phyloP scores from a whole-genome alignment of 257 asterid genomes.

The Przewalskia tangutica region DNA sequence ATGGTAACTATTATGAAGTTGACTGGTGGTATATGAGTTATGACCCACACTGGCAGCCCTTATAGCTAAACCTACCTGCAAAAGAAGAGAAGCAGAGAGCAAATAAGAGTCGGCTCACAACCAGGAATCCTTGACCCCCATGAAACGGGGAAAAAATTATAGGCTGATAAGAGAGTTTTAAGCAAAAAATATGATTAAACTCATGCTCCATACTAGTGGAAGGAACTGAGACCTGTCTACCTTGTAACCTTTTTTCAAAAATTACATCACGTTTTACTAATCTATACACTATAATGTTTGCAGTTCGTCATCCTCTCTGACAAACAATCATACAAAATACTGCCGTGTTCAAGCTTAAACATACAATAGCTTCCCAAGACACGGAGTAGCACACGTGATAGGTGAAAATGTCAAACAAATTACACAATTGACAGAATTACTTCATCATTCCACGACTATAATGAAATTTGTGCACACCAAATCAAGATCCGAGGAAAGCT shows the following conservation, averaged over 20 bases:
- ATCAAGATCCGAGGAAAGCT: not conserved
- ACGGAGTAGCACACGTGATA: not conserved
- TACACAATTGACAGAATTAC: not conserved
- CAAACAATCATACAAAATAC: not conserved
- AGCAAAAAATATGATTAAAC: not conserved
- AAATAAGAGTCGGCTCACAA: not conserved
- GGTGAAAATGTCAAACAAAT: not conserved
- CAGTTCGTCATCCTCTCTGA: not conserved
- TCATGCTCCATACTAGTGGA: not conserved
- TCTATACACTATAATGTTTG: not conserved
- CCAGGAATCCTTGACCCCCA: not conserved
- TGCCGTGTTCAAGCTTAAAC: not conserved
- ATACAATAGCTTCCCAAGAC: not conserved
- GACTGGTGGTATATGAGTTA: conserved; percentile 55
- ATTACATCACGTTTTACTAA: not conserved
- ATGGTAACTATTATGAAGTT: conserved; percentile 64
- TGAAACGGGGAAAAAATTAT: not conserved
- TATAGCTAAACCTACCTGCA: conserved; percentile 70
- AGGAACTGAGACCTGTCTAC: not conserved
- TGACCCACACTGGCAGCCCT: conserved; percentile 54
- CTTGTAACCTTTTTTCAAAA: not conserved
- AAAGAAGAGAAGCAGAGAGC: not conserved
- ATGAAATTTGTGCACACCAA: not conserved
- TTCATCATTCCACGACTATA: not conserved
- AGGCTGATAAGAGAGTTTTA: not conserved